A percentile compares a stretch with the other conserved stretches of the same genome.
Conservation (phyloP, 805 yeast genomes). For the Isabelozyma gotoi region DNA sequence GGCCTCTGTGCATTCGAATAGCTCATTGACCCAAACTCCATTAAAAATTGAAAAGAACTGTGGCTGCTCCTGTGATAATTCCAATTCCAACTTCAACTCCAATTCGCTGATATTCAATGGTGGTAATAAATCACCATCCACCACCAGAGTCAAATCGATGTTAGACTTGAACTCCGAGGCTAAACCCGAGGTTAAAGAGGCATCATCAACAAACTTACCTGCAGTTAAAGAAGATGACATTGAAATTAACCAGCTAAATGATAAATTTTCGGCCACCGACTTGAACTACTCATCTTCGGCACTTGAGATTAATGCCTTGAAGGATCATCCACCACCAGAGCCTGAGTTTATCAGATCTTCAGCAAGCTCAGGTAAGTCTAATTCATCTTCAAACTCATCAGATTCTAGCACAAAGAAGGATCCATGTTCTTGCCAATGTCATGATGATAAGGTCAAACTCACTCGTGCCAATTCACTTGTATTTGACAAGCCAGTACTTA, state of each 20-base stretch:
- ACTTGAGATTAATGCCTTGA: not conserved
- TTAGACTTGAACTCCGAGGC: constrained; percentile 16
- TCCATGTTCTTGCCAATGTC: not conserved
- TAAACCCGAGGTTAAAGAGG: not conserved
- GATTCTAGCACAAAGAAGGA: not conserved
- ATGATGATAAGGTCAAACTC: not conserved
- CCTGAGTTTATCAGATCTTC: not conserved
- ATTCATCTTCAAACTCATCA: not conserved
- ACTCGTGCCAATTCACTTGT: not conserved
- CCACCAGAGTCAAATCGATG: constrained; percentile 27
- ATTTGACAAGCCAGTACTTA: constrained; percentile 2
- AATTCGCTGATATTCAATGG: not conserved
- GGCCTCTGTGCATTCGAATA: constrained; percentile 21
- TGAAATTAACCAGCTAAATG: not conserved
- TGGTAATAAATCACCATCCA: not conserved
- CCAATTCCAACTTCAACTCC: constrained; percentile 1
- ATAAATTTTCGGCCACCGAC: not conserved
- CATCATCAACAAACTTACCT: constrained; percentile 3
- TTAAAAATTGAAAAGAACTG: constrained; percentile 4
- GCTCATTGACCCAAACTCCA: constrained; percentile 23
- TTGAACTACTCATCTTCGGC: not conserved
- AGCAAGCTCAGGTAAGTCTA: not conserved
- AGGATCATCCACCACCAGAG: not conserved
- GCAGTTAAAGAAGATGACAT: constrained; percentile 9
- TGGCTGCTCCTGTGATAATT: not conserved